Base-by-base conservation (phyloP, 2,329 filamentous ascomycete genomes). In the Fusarium chaquense region DNA sequence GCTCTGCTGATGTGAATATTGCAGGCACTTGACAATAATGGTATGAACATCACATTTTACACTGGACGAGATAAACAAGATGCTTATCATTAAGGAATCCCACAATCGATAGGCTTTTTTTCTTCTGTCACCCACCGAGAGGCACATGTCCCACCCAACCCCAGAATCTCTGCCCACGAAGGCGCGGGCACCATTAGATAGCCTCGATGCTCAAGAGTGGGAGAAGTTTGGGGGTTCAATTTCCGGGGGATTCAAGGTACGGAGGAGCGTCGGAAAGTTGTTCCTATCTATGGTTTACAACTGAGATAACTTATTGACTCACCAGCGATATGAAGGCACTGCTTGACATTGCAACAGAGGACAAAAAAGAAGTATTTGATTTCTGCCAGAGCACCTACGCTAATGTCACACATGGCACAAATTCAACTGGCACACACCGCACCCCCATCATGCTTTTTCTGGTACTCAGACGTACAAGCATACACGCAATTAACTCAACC, bases 101-200 rank as follows among this genome's bases (percentile, higher is more conserved):
- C 28, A 26, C 47, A n/a, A 30, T 28, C 22, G 47, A 13, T 38
- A 47, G 41, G 30, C n/a, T 41, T 18, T 35, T 35, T 55, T 26
- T 4, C 30, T 47, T 47, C 22, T 54, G 51, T 47, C 52, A 55
- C 43, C 50, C 50, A 32, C 36, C 45, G 61, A 38, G 54, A 60
- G 45, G 30, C 63, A 55, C 45, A 45, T 46, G 58, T 69, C 70
- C 70, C 70, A 67, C 67, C 51, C 57, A 60, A 70, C 71, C 71
- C 71, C 71, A 58, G 71, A 68, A 47, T 73, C 58, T 64, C 56
- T 53, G 57, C 57, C 57, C 58, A 65, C 58, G 62, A 64, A 57
- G 51, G 45, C 62, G 59, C 68, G 65, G 71, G 70, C 58, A 61
- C 69, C 47, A 70, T 68, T 38, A 58, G 65, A 62, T 73, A 64